Percentiles rank a stretch among this genome's conserved stretches.
These are phyloP conservation scores for Selaginella moellendorffii DNA, from an alignment of 75 land plant genomes.

Conservation along the genomic window DNA sequence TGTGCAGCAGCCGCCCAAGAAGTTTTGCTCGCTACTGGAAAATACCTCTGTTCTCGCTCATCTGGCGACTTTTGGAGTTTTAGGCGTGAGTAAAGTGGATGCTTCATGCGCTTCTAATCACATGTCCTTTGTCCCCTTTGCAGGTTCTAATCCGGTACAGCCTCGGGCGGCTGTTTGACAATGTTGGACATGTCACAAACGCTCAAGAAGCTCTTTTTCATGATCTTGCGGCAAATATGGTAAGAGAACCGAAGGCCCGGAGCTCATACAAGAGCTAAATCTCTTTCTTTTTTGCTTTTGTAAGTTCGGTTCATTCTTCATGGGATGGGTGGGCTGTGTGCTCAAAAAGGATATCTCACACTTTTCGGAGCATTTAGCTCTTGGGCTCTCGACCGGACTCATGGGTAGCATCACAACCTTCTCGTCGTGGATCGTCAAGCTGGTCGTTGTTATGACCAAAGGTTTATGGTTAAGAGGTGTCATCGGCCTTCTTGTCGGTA, in stretches of 20 bases:
- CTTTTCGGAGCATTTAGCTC: conserved; percentile 52
- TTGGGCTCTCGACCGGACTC: conserved; percentile 77
- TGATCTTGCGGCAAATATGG: conserved; percentile 68
- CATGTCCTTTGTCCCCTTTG: no score
- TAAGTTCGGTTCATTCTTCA: conserved; percentile 76
- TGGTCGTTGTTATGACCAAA: conserved; percentile 37
- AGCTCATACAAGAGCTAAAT: neutral
- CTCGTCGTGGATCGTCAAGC: conserved; percentile 64
- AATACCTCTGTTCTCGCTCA: conserved; percentile 16
- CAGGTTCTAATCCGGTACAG: conserved; percentile 62
- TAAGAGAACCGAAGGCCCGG: conserved; percentile 5
- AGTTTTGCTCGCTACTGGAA: conserved; percentile 9
- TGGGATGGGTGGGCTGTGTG: conserved; percentile 93
- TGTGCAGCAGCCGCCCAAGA: neutral
- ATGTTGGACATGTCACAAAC: conserved; percentile 30
- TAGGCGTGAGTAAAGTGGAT: conserved; percentile 16
- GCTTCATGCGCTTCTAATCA: neutral
- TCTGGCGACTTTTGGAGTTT: conserved; percentile 23
- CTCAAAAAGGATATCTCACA: conserved; percentile 42
- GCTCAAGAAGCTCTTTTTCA: conserved; percentile 34
- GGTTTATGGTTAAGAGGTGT: conserved; percentile 44
- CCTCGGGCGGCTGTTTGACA: conserved; percentile 52
- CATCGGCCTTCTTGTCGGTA: conserved; percentile 54
- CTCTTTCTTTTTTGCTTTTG: neutral
- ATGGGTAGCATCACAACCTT: conserved; percentile 89